A percentile compares a stretch with the other conserved stretches of the same genome.
These are phyloP conservation scores for Globisporangium spinosum DNA, from an alignment of 352 stramenopile genomes.

Conservation along the genomic window DNA sequence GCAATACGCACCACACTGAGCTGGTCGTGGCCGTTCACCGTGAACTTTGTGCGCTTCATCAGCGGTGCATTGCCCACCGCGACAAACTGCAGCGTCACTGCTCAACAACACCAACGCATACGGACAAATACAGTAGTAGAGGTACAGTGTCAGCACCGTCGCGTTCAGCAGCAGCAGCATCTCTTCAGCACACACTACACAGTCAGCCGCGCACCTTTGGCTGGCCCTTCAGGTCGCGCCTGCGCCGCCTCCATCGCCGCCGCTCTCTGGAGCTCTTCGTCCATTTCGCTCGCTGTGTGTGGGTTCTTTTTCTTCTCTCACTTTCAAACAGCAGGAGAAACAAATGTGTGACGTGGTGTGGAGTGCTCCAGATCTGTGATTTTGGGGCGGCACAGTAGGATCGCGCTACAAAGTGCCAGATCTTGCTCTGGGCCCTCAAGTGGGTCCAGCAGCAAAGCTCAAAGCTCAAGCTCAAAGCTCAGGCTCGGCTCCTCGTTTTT, in stretches of 20 bases:
- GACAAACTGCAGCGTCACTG: constrained; percentile 84
- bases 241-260: background rate
- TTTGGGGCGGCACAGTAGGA: background rate
- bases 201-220: constrained; percentile 15
- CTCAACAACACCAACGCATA: background rate
- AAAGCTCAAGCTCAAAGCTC: background rate
- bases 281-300: background rate
- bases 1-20: constrained; percentile 59
- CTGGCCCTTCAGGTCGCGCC: constrained; percentile 16
- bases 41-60: constrained; percentile 89
- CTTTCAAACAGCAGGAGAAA: background rate
- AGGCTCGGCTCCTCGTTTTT: constrained; percentile 8
- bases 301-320: constrained; percentile 11
- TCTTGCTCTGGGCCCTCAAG: constrained; percentile 1
- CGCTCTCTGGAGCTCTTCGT: constrained; percentile 4
- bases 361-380: background rate
- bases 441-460: background rate
- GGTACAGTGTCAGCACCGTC: background rate
- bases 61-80: constrained; percentile 74
- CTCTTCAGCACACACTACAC: background rate
- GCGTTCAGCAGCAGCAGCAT: background rate
- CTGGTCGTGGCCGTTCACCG: constrained; percentile 63
- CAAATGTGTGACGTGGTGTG: constrained; percentile 7
- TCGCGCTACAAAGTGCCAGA: background rate
- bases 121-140: background rate